Conservation (phyloP, 176 grass and related monocot species). For the Panicum miliaceum region DNA sequence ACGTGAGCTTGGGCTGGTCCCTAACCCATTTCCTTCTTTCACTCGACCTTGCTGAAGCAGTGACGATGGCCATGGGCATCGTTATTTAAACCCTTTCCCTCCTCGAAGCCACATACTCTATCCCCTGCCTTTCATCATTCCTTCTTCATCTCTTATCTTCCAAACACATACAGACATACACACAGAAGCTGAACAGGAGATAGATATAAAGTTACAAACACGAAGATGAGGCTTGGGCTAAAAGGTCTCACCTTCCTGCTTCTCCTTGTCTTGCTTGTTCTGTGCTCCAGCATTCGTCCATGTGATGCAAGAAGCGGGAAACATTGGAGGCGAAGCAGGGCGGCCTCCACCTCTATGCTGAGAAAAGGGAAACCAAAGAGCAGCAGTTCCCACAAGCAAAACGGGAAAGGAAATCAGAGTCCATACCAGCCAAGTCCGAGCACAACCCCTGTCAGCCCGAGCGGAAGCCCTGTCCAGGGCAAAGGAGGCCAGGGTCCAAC, state of each 20-base stretch:
- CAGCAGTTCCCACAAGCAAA: slow-evolving; percentile 38
- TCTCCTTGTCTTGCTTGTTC: slow-evolving; percentile 45
- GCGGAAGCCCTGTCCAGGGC: slow-evolving; percentile 1
- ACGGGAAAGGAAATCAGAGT: slow-evolving; percentile 31
- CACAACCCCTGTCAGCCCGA: slow-evolving; percentile 25
- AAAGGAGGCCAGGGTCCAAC: slow-evolving; percentile 37
- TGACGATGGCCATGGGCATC: slow-evolving; percentile 42
- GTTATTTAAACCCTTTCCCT: slow-evolving; percentile 65
- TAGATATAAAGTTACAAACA: slow-evolving; percentile 30
- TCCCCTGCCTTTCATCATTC: background rate
- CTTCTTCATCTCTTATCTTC: background rate
- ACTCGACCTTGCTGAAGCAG: slow-evolving; percentile 21
- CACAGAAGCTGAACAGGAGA: slow-evolving; percentile 44
- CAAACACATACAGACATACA: slow-evolving; percentile 23
- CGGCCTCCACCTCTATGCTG: slow-evolving; percentile 44
- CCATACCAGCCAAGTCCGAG: slow-evolving; percentile 45
- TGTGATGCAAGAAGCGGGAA: slow-evolving; percentile 70
- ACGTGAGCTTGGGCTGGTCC: slow-evolving; percentile 43
- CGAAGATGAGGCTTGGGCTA: slow-evolving; percentile 47
- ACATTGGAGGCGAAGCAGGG: slow-evolving; percentile 61
- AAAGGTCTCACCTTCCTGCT: slow-evolving; percentile 63
- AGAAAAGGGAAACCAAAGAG: slow-evolving; percentile 71
- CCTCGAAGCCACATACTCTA: slow-evolving; percentile 24
- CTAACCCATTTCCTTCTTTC: slow-evolving; percentile 24
- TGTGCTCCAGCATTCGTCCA: slow-evolving; percentile 44